A percentile compares a stretch with the other conserved stretches of the same genome.
Evolutionary conservation across 129 eudicot species (phyloP).

Genomic region (Sambucus nigra): DNA sequence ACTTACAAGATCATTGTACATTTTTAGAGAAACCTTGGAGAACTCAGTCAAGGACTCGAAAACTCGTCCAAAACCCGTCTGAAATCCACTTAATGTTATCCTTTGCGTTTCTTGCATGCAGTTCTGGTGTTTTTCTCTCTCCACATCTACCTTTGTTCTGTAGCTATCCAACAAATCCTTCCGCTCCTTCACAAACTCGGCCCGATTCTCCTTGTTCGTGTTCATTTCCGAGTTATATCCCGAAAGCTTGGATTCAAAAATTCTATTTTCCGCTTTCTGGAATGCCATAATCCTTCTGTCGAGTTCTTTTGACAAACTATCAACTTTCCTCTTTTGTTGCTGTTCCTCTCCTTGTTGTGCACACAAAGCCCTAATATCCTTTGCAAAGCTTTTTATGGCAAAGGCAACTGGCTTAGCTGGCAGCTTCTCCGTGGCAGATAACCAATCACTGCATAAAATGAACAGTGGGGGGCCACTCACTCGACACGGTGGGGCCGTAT

Average conservation of each 20-base stretch:
- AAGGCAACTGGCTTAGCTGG: slow-evolving; percentile 62
- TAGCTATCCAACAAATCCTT: slow-evolving; percentile 59
- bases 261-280: slow-evolving; percentile 57
- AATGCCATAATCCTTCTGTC: slow-evolving; percentile 65
- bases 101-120: slow-evolving; percentile 91
- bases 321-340: slow-evolving; percentile 78
- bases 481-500: slow-evolving; percentile 39
- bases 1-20: slow-evolving; percentile 53
- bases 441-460: slow-evolving; percentile 59
- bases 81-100: slow-evolving; percentile 65
- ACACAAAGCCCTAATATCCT: slow-evolving; percentile 72
- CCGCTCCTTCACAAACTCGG: slow-evolving; percentile 50
- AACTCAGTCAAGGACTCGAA: slow-evolving; percentile 73
- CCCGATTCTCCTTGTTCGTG: slow-evolving; percentile 23
- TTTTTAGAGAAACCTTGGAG: slow-evolving; percentile 53
- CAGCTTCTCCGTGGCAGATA: slow-evolving; percentile 47
- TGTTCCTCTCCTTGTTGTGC: slow-evolving; percentile 84
- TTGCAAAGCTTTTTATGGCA: slow-evolving; percentile 67
- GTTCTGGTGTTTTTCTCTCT: slow-evolving; percentile 72
- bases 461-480: slow-evolving; percentile 75
- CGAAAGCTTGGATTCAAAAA: slow-evolving; percentile 38
- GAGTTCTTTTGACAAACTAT: slow-evolving; percentile 63
- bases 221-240: slow-evolving; percentile 35
- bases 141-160: slow-evolving; percentile 51
- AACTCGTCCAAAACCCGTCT: slow-evolving; percentile 67